These are phyloP conservation scores for Ochromonas danica DNA, from an alignment of 108 stramenopile species.

Conservation along the genomic window DNA sequence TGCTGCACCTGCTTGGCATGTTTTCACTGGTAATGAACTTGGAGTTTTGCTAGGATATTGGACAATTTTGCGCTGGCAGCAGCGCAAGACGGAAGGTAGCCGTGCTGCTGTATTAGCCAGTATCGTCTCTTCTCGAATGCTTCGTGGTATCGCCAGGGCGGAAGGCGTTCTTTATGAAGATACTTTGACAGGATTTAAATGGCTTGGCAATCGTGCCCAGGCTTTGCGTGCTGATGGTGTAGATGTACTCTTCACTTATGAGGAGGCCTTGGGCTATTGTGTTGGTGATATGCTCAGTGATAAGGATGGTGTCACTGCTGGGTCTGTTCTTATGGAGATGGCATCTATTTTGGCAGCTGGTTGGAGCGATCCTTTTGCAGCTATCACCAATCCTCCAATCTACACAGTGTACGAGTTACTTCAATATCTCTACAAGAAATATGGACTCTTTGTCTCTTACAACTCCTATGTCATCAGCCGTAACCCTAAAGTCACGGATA, in stretches of 20 bases:
- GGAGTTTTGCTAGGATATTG: conserved; percentile 82
- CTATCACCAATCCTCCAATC: background rate
- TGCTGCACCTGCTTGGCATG: conserved; percentile 62
- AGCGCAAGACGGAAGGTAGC: conserved; percentile 43
- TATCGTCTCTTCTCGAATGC: conserved; percentile 88
- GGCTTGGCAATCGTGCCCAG: conserved; percentile 74
- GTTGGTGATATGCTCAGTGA: conserved; percentile 81
- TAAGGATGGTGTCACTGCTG: conserved; percentile 61
- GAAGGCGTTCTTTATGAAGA: conserved; percentile 90
- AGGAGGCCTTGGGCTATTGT: conserved; percentile 94
- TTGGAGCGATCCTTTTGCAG: conserved; percentile 47
- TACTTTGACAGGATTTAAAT: conserved; percentile 93
- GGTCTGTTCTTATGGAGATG: conserved; percentile 73
- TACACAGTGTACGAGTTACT: conserved; percentile 63
- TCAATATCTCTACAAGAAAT: conserved; percentile 72
- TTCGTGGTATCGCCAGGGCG: conserved; percentile 69
- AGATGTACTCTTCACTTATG: conserved; percentile 77
- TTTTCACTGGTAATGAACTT: conserved; percentile 94
- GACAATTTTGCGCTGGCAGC: conserved; percentile 73
- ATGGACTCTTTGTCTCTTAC: conserved; percentile 79
- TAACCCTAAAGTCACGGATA: conserved; percentile 67
- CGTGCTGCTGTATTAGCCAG: conserved; percentile 84
- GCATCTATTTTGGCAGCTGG: conserved; percentile 60
- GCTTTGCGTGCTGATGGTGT: conserved; percentile 69
- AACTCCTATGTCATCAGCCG: conserved; percentile 85